These are phyloP conservation scores for Pezicula radicicola DNA, from an alignment of 2,329 filamentous ascomycete species.

Conservation along the genomic window DNA sequence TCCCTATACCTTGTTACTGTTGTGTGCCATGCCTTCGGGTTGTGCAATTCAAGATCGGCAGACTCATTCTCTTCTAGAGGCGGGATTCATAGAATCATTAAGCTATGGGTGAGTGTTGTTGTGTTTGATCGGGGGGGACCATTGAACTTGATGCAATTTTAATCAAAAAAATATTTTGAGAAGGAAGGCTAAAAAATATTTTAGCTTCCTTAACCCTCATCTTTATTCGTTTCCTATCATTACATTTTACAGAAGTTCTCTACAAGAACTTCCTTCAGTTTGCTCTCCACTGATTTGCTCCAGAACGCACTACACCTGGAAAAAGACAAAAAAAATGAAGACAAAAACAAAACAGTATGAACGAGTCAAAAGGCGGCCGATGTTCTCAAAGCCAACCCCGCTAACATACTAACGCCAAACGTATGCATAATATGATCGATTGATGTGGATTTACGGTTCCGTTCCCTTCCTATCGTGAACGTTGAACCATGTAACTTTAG, in stretches of 20 bases:
- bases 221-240: not conserved
- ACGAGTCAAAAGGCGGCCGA: not conserved
- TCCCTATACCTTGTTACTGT: too few species aligned
- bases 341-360: not conserved
- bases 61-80: too few species aligned
- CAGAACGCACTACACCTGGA: not conserved
- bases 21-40: too few species aligned
- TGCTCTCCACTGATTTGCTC: not conserved
- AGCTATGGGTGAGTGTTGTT: too few species aligned
- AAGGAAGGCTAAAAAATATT: too few species aligned
- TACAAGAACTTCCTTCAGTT: too few species aligned
- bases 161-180: too few species aligned
- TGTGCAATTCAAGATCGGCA: too few species aligned
- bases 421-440: not conserved
- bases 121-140: too few species aligned
- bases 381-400: constrained; percentile 1
- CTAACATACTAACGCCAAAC: not conserved
- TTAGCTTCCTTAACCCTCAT: not conserved
- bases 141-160: too few species aligned
- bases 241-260: not conserved
- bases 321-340: not conserved
- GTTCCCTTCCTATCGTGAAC: not conserved
- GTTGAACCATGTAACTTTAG: not conserved
- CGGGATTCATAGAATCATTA: too few species aligned
- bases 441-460: not conserved